A percentile compares a stretch with the other conserved stretches of the same genome.
phyloP scores from a whole-genome alignment of 768 basidiomycete genomes.

The Suillus occidentalis region DNA sequence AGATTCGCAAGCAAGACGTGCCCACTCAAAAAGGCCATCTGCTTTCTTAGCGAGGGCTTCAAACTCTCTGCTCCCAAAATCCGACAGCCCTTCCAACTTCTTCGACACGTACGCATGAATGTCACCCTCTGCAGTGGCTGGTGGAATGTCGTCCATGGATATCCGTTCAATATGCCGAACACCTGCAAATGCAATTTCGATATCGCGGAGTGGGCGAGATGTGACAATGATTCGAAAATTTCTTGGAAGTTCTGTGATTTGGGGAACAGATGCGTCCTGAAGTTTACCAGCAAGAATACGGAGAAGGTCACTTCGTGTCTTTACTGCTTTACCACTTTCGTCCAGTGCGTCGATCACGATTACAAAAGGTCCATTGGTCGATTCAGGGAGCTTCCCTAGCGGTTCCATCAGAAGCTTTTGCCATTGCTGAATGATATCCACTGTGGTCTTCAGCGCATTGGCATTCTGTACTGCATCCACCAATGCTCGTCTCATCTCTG shows the following conservation, averaged over 20 bases:
- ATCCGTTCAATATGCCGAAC: not conserved
- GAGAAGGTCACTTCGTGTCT: constrained; percentile 16
- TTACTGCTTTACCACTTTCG: constrained; percentile 12
- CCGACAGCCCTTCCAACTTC: not conserved
- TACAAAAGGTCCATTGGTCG: constrained; percentile 17
- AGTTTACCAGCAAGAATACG: constrained; percentile 3
- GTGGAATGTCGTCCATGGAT: constrained; percentile 9
- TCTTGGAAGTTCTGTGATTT: not conserved
- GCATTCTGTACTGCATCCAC: not conserved
- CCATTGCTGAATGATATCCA: constrained; percentile 14
- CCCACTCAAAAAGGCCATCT: constrained; percentile 12
- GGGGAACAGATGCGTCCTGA: not conserved
- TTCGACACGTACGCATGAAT: constrained; percentile 9
- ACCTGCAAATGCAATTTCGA: not conserved
- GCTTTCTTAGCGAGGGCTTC: constrained; percentile 1
- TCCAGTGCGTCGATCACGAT: constrained; percentile 29
- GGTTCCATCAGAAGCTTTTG: constrained; percentile 20
- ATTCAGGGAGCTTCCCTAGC: constrained; percentile 10
- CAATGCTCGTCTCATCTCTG: not conserved
- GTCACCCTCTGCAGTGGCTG: not conserved
- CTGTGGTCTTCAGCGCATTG: constrained; percentile 4
- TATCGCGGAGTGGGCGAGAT: constrained; percentile 3
- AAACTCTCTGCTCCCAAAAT: constrained; percentile 2
- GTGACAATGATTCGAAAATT: constrained; percentile 13
- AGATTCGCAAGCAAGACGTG: constrained; percentile 13